These are phyloP conservation scores for Xylariaceae sp. DNA, from an alignment of 2,329 filamentous ascomycete species.

Conservation along the genomic window DNA sequence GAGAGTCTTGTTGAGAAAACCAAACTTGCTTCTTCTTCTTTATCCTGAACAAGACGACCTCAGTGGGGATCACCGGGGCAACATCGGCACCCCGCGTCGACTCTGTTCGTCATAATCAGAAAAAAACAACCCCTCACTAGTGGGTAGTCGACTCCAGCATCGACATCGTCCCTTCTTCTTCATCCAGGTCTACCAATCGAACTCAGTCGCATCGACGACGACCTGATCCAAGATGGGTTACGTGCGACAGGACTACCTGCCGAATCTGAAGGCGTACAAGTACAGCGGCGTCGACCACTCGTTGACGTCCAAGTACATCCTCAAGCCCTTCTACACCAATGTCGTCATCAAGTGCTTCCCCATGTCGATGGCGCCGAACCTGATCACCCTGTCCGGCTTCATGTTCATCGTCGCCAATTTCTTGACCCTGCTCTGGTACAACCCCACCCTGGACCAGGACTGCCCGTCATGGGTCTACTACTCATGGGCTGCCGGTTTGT, in stretches of 20 bases:
- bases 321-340: constrained; percentile 97
- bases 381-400: constrained; percentile 89
- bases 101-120: background rate
- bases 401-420: constrained; percentile 85
- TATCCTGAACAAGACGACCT: background rate
- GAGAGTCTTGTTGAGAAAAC: background rate
- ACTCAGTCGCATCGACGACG: constrained; percentile 4
- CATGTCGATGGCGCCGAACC: constrained; percentile 84
- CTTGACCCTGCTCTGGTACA: constrained; percentile 91
- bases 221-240: constrained; percentile 68
- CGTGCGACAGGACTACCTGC: constrained; percentile 85
- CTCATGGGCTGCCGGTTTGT: constrained; percentile 82
- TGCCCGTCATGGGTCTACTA: constrained; percentile 95
- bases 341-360: constrained; percentile 92
- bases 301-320: constrained; percentile 80
- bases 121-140: background rate
- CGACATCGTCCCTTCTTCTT: background rate
- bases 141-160: too few relatives aligned
- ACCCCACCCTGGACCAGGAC: constrained; percentile 86
- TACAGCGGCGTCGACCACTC: constrained; percentile 91
- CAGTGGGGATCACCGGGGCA: background rate
- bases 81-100: background rate
- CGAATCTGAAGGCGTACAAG: constrained; percentile 88
- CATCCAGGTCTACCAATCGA: background rate
- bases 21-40: background rate